Base-by-base conservation (phyloP, 345 rosid species). In the Salix dunnii region DNA sequence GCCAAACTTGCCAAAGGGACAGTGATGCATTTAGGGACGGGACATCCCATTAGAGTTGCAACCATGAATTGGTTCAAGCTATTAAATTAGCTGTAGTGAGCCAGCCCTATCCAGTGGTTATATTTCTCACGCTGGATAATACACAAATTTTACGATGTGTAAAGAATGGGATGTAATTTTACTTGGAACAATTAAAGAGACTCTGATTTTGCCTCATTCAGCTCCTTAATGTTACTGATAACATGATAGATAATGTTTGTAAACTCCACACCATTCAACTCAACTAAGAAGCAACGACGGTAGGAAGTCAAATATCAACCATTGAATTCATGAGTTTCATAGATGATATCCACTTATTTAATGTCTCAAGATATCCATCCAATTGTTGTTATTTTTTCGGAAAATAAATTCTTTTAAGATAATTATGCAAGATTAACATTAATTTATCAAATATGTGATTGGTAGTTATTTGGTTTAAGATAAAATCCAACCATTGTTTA, bases 41-140 rank as follows among this genome's bases (percentile, higher is more conserved):
- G 58, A 18, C 58, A 20, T 51, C 23, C 58, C 58, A 51, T 20
- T 51, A 20, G 60, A 51, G 60, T 11, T 9, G 21, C 60, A 6
- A 6, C 60, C 25, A 51, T 51, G 60, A 51, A 30, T 14, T 35
- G 23, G 55, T 40, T 63, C 28, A 46, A 74, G 77, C 70, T 28
- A 46, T 43, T 46, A 65, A 21, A 43, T 74, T 43, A 27, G 70
- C 68, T 13, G 62, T 48, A 48, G 17, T 0, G 46, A 67, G 17
- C 25, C 71, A 46, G 7, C 49, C 33, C 21, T 65, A 2, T 72
- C 70, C 42, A 66, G 58, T 33, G 28, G 2, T 68, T 27, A 65
- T 18, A 23, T 42, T 33, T 67, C 68, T 62, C 72, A 36, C 60
- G 65, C 31, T 75, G 71, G 49, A 53, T 75, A 23, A 49, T 53